Evolutionary conservation across 1,139 yeast species (phyloP), one percentile per base, ranked within the genome.

Genomic region (Suhomyces maxii): DNA sequence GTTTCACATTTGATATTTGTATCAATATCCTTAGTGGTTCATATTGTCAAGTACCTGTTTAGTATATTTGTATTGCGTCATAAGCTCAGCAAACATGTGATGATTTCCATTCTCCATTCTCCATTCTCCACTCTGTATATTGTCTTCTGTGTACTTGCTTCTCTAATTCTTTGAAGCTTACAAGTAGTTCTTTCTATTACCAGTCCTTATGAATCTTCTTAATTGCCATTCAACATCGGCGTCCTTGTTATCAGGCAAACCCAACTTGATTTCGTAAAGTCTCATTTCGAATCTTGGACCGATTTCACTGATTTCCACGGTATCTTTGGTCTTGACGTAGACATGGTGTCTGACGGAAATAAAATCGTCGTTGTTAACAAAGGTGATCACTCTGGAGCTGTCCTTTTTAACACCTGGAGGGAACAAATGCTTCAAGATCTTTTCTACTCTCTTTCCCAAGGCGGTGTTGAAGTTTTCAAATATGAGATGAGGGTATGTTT

Each of bases 221-320:
- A 89, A 73, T 71, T 89, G 89, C 99, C 99, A 93, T 67, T 93
- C 99, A 30, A 89, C 83, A 60, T 93, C 99, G n/a, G 97, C 97
- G 66, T 95, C 98, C 69, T 88, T 88, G 64, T 91, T 89, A 59
- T 93, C 99, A 52, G 93, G 72, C 42, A 96, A 88, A 3, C 99
- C 98, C 55, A 95, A 75, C 61, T 85, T 81, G 53, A 95, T 72
- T 64, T 93, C 97, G 63, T 83, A 93, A 52, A 93, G 71, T 64
- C 90, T 82, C 98, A 93, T 90, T 68, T 95, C 99, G 60, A 93
- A 93, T 51, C 99, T 75, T n/a, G 99, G 99, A 0, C 99, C 99
- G 36, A 95, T 87, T 63, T 93, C 99, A 52, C 97, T 93, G 51
- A 93, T 70, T 63, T 93, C 99, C 3, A 90, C 96, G 33, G 86